phyloP scores from a whole-genome alignment of 495 filamentous ascomycete genomes.

The Neurospora sp. region DNA sequence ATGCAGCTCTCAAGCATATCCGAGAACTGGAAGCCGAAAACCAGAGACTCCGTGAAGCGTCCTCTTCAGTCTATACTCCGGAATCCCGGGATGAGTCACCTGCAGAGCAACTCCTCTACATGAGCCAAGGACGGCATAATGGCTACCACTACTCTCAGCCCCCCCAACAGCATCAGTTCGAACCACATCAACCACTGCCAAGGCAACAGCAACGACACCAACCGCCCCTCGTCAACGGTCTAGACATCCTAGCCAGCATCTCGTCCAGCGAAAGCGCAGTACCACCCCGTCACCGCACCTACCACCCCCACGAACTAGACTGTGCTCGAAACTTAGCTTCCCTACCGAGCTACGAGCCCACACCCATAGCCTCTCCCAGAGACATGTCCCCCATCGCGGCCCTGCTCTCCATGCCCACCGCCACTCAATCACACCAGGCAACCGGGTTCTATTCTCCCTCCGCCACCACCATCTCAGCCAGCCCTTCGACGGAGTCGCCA shows the following conservation, averaged over 20 bases:
- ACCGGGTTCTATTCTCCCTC: background rate
- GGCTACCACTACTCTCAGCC: background rate
- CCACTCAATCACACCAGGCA: background rate
- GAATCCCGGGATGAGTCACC: background rate
- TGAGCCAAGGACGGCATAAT: background rate
- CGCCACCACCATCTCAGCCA: background rate
- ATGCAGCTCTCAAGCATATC: conserved; percentile 10
- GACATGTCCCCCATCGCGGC: background rate
- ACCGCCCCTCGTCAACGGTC: background rate
- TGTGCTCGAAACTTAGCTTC: background rate
- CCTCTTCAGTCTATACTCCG: background rate
- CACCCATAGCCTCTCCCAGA: background rate
- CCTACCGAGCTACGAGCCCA: background rate
- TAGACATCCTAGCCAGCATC: background rate
- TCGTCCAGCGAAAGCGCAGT: background rate
- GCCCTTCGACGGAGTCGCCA: background rate
- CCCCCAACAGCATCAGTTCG: background rate
- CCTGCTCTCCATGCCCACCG: background rate
- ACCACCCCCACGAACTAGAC: background rate
- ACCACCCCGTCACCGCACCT: background rate
- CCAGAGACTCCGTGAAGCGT: conserved; percentile 1
- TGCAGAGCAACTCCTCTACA: background rate
- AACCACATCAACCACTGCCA: background rate
- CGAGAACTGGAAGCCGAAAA: conserved; percentile 12
- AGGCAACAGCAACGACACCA: background rate